These are phyloP conservation scores for Gynochthodes officinalis DNA, from an alignment of 257 asterid species.

Conservation along the genomic window DNA sequence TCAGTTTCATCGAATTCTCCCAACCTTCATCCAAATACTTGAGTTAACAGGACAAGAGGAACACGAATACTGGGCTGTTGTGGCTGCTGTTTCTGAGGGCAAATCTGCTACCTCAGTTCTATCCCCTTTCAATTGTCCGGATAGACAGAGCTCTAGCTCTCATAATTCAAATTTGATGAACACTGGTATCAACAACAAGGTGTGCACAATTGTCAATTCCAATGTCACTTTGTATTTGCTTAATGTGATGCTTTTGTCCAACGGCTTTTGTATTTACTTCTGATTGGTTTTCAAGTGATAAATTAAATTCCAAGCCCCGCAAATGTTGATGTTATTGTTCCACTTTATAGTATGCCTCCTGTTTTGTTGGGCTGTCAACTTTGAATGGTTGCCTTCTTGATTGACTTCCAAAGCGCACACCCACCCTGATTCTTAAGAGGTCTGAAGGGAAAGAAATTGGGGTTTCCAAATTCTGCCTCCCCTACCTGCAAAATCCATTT, in stretches of 20 bases:
- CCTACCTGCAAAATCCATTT: too few relatives aligned
- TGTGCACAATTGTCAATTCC: slow-evolving; percentile 18
- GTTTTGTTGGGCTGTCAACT: neutral
- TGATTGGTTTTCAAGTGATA: neutral
- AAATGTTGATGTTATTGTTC: neutral
- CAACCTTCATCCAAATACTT: slow-evolving; percentile 90
- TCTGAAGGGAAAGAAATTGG: too few relatives aligned
- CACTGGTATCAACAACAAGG: slow-evolving; percentile 83
- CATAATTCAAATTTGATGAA: slow-evolving; percentile 44
- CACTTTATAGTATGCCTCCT: too few relatives aligned
- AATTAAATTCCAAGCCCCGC: neutral
- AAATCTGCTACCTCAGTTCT: slow-evolving; percentile 43
- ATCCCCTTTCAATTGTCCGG: slow-evolving; percentile 28
- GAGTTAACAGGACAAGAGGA: slow-evolving; percentile 84
- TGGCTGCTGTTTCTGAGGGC: slow-evolving; percentile 77
- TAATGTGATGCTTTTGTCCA: neutral
- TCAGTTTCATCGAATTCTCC: slow-evolving; percentile 75
- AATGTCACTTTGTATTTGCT: neutral
- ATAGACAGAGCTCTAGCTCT: slow-evolving; percentile 30
- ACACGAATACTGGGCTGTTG: slow-evolving; percentile 64
- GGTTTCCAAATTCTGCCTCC: too few relatives aligned
- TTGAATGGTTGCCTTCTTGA: too few relatives aligned
- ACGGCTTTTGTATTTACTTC: neutral
- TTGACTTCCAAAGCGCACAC: too few relatives aligned
- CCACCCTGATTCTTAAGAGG: too few relatives aligned